A percentile compares a stretch with the other conserved stretches of the same genome.
Evolutionary conservation across 2,329 filamentous ascomycete species (phyloP).

Genomic region (Ramularia collo-cygni): DNA sequence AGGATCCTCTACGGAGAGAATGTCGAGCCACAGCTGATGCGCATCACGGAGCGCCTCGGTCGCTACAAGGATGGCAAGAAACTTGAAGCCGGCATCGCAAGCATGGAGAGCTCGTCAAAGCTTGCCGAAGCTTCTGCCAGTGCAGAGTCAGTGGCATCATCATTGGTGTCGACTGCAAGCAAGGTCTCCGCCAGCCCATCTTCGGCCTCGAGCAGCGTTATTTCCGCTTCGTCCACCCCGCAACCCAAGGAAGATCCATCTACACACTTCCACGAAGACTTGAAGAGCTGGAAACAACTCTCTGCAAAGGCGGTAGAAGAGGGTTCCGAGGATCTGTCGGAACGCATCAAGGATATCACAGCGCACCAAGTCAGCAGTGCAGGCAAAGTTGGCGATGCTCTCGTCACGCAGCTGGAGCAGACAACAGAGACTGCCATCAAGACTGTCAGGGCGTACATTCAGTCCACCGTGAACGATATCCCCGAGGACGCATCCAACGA

Average conservation of each 20-base stretch:
- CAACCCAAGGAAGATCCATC: constrained; percentile 39
- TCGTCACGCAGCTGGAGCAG: constrained; percentile 63
- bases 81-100: constrained; percentile 52
- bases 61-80: constrained; percentile 62
- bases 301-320: constrained; percentile 81
- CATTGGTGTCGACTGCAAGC: constrained; percentile 22
- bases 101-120: constrained; percentile 39
- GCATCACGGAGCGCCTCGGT: constrained; percentile 84
- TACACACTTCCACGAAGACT: constrained; percentile 65
- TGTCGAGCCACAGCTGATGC: constrained; percentile 88
- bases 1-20: constrained; percentile 79
- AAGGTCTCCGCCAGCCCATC: constrained; percentile 22
- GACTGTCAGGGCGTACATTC: constrained; percentile 61
- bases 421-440: constrained; percentile 58
- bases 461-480: constrained; percentile 47
- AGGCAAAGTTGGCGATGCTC: constrained; percentile 56
- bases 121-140: constrained; percentile 22
- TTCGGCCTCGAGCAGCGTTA: constrained; percentile 16
- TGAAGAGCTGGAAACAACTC: constrained; percentile 80
- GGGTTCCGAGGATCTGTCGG: constrained; percentile 62
- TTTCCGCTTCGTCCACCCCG: constrained; percentile 32
- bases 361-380: constrained; percentile 60
- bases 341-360: constrained; percentile 64
- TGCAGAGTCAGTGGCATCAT: constrained; percentile 21
- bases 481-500: constrained; percentile 51